phyloP scores from a whole-genome alignment of 768 basidiomycete species.

The Tricholoma matsutake region DNA sequence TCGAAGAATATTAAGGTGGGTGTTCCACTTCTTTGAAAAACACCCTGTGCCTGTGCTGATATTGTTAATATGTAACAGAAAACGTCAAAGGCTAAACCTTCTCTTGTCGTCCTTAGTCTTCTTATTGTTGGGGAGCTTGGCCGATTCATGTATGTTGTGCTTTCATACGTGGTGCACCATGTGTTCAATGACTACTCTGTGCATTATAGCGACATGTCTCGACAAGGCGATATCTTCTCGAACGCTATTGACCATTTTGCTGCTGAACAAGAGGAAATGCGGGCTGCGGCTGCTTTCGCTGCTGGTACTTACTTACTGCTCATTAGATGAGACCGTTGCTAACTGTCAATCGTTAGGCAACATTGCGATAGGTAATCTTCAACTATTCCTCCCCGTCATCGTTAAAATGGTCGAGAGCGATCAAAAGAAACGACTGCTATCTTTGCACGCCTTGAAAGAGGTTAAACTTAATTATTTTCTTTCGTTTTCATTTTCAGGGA shows the following conservation, averaged over 20 bases:
- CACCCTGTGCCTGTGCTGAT: background rate
- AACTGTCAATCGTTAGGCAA: constrained; percentile 54
- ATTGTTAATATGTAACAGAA: constrained; percentile 28
- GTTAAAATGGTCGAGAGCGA: constrained; percentile 75
- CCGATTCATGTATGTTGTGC: constrained; percentile 68
- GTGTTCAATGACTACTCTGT: constrained; percentile 2
- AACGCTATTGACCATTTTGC: constrained; percentile 71
- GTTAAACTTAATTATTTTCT: constrained; percentile 29
- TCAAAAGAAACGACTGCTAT: constrained; percentile 75
- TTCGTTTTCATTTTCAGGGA: background rate
- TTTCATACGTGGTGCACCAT: constrained; percentile 2
- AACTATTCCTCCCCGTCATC: constrained; percentile 82
- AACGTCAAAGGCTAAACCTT: constrained; percentile 59
- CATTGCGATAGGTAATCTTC: constrained; percentile 90
- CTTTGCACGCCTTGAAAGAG: constrained; percentile 93
- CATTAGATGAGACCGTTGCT: background rate
- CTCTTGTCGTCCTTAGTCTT: constrained; percentile 76
- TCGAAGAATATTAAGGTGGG: constrained; percentile 75
- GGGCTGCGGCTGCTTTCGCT: constrained; percentile 92
- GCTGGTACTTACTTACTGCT: constrained; percentile 53
- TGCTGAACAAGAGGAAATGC: constrained; percentile 78
- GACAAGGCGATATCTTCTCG: constrained; percentile 75
- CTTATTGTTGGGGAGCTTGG: constrained; percentile 92
- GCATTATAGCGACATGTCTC: constrained; percentile 79
- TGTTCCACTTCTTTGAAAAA: background rate